Evolutionary conservation across 2,329 filamentous ascomycete genomes (phyloP).

Genomic region (Ascochyta koolunga): DNA sequence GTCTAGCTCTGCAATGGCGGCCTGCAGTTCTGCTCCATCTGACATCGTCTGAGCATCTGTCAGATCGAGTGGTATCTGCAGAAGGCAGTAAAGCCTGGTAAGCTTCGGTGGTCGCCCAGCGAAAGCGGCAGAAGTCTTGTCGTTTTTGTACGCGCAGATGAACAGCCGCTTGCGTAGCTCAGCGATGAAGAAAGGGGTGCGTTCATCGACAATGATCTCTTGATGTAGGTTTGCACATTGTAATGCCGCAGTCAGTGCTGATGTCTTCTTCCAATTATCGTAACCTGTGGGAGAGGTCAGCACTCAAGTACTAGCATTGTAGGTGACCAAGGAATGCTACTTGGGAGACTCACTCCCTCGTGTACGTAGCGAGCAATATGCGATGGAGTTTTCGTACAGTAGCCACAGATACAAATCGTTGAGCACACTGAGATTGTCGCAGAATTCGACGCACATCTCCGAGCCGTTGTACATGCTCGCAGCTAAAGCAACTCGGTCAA

Average conservation of each 20-base stretch:
- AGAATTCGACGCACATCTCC: conserved; percentile 41
- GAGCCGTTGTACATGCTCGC: conserved; percentile 35
- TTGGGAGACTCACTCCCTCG: conserved; percentile 34
- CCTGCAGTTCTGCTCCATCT: conserved; percentile 50
- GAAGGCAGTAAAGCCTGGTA: conserved; percentile 59
- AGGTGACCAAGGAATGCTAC: not conserved
- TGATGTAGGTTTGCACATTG: conserved; percentile 48
- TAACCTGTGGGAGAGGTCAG: conserved; percentile 26
- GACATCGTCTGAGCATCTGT: conserved; percentile 57
- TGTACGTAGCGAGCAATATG: conserved; percentile 35
- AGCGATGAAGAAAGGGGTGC: conserved; percentile 44
- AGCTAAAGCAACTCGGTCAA: conserved; percentile 33
- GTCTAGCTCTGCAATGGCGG: conserved; percentile 52
- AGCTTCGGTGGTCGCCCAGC: conserved; percentile 62
- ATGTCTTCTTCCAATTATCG: conserved; percentile 41
- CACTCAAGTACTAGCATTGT: not conserved
- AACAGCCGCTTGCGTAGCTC: conserved; percentile 46
- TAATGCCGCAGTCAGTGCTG: conserved; percentile 37
- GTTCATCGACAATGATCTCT: conserved; percentile 39
- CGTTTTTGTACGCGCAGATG: conserved; percentile 44
- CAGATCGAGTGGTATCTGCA: conserved; percentile 62
- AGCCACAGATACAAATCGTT: conserved; percentile 46
- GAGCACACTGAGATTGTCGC: conserved; percentile 38
- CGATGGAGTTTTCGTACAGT: conserved; percentile 37
- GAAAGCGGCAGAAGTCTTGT: conserved; percentile 60